Evolutionary conservation across 2,329 filamentous ascomycete species (phyloP), one percentile per base, ranked within the genome.

Genomic region (Sclerotinia nivalis): DNA sequence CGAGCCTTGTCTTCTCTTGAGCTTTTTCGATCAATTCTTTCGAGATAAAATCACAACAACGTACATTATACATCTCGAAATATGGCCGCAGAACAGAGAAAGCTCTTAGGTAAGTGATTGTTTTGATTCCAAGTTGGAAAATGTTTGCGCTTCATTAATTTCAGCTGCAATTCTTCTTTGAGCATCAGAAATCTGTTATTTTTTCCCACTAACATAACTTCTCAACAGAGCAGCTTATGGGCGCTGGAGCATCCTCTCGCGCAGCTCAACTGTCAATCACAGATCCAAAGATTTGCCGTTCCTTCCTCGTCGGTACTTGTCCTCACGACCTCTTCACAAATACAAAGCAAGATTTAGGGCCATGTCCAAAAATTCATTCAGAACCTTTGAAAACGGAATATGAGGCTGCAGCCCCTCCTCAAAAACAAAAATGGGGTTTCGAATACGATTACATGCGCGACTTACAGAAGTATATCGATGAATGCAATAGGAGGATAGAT

Each of bases 271-370:
- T 98, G 76, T 91, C 91, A 73, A 91, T 99, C 76, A 96, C 89
- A 71, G 96, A 98, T 81, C 87, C 92, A 68, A 97, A 97, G 82
- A 92, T 97, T 76, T 99, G 96, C 84, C 92, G 93, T 69, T 97
- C 94, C 25, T 98, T 95, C 81, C 87, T 99, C 64, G 93, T 88
- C 72, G 96, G 96, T 76, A 96, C 93, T 71, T 99, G 96, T 80
- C 96, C 96, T 0, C 95, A 98, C 84, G 96, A 99, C 80, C 93
- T 99, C 78, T 99, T 99, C 86, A 99, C 95, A 74, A 99, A 99
- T 83, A 99, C 96, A 59, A 98, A 97, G 84, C 94, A 98, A 85
- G 96, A 99, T 80, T 87, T 98, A 47, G 96, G 96, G 2, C 87
- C 89, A 0, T 99, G 96, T 78, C 88, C 92, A 64, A 96, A 95